A percentile compares a stretch with the other conserved stretches of the same genome.
Conservation (phyloP, 202 grass and related monocot species). For the Hordeum pubiflorum region DNA sequence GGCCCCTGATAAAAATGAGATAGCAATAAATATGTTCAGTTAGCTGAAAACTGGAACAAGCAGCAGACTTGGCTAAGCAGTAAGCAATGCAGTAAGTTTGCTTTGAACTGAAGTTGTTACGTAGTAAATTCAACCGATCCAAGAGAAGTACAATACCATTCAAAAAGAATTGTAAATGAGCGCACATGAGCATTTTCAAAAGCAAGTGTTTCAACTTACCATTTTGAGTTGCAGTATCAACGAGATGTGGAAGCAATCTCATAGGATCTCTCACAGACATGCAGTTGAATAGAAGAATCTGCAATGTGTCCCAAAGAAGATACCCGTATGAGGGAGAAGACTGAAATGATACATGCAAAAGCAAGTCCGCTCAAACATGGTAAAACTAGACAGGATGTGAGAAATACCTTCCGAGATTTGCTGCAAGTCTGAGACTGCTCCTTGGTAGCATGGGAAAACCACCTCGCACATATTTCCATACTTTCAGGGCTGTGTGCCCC, state of each 20-base stretch:
- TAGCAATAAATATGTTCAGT: background rate
- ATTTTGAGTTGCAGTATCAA: constrained; percentile 55
- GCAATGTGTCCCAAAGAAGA: constrained; percentile 14
- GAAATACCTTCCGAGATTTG: constrained; percentile 28
- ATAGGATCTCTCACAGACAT: constrained; percentile 95
- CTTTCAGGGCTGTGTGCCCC: constrained; percentile 98
- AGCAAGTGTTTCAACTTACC: constrained; percentile 33
- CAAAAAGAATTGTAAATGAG: background rate
- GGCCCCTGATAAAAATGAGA: constrained; percentile 45
- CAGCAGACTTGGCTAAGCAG: background rate
- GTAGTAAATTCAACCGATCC: background rate
- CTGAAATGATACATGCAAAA: constrained; percentile 20
- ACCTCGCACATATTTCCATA: constrained; percentile 81
- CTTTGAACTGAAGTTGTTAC: background rate
- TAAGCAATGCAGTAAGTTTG: background rate
- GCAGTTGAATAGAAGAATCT: constrained; percentile 99
- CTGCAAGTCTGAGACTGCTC: background rate
- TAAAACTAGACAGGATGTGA: background rate
- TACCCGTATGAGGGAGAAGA: background rate
- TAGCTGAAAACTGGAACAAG: background rate
- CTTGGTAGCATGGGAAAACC: constrained; percentile 66
- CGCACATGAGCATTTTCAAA: background rate
- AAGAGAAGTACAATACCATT: background rate
- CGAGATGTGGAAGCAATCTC: constrained; percentile 66
- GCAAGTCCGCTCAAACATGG: background rate